Percentiles rank a stretch among this genome's conserved stretches.
Evolutionary conservation across 768 basidiomycete genomes (phyloP).

Genomic region (Amanita molliuscula): DNA sequence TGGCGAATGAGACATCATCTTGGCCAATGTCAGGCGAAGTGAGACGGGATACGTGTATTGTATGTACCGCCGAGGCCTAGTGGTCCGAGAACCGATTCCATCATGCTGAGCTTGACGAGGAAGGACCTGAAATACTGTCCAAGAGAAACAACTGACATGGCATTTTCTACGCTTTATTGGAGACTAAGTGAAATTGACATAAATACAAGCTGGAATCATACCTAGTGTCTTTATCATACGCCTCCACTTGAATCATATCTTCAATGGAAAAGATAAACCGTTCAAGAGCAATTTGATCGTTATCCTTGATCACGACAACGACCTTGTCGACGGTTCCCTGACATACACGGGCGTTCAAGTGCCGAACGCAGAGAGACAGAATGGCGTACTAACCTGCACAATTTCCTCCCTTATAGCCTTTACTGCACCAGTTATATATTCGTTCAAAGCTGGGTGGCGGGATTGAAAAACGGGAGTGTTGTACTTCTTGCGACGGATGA

Average conservation of each 20-base stretch:
- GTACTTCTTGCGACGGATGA: conserved; percentile 82
- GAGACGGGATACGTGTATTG: not conserved
- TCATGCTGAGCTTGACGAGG: conserved; percentile 68
- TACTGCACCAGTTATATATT: conserved; percentile 83
- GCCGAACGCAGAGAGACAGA: not conserved
- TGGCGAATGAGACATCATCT: conserved; percentile 73
- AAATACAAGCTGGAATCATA: conserved; percentile 15
- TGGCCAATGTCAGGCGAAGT: not conserved
- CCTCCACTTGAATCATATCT: conserved; percentile 65
- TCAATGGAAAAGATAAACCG: conserved; percentile 85
- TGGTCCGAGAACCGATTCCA: conserved; percentile 60
- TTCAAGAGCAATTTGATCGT: conserved; percentile 74
- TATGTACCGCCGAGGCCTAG: conserved; percentile 42
- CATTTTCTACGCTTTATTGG: conserved; percentile 51
- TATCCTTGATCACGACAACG: conserved; percentile 77
- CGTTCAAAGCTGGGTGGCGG: conserved; percentile 80
- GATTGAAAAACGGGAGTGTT: conserved; percentile 88
- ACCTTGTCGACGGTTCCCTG: conserved; percentile 77
- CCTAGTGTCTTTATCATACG: conserved; percentile 63
- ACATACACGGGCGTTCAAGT: not conserved
- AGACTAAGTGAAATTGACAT: not conserved
- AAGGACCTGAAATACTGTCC: conserved; percentile 77
- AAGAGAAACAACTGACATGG: conserved; percentile 53
- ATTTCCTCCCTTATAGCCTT: conserved; percentile 78
- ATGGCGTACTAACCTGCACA: conserved; percentile 37